Evolutionary conservation across 306 rosid species (phyloP).

Genomic region (Pachyrhizus erosus): DNA sequence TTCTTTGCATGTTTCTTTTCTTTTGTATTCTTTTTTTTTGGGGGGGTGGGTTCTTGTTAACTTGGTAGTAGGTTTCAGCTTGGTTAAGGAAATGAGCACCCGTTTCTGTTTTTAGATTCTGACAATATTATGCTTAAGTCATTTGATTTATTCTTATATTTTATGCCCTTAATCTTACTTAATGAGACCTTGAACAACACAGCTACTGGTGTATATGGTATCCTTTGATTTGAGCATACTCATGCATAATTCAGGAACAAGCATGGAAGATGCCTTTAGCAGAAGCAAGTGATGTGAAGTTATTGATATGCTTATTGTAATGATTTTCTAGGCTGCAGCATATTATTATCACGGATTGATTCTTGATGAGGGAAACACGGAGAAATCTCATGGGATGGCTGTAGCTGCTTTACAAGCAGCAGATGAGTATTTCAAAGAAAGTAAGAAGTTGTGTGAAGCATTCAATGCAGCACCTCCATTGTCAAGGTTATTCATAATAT

Average conservation of each 20-base stretch:
- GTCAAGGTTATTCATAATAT: conserved; percentile 66
- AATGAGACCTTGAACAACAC: background rate
- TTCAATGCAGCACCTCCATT: conserved; percentile 79
- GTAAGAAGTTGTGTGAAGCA: conserved; percentile 82
- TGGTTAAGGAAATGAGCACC: conserved; percentile 5
- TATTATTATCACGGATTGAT: conserved; percentile 96
- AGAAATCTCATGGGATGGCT: conserved; percentile 96
- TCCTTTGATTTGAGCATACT: conserved; percentile 27
- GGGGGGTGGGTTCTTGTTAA: background rate
- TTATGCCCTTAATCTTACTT: conserved; percentile 9
- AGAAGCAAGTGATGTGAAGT: conserved; percentile 7
- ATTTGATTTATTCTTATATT: conserved; percentile 11
- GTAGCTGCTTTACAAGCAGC: conserved; percentile 98
- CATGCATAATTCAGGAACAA: conserved; percentile 1
- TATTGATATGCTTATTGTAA: conserved; percentile 33
- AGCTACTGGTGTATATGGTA: conserved; percentile 2
- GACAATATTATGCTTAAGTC: conserved; percentile 7
- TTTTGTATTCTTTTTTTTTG: background rate
- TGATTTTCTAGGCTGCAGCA: conserved; percentile 84
- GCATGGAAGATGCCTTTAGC: conserved; percentile 5
- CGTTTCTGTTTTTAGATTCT: too few relatives aligned
- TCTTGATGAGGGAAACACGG: conserved; percentile 99
- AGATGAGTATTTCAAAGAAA: conserved; percentile 96
- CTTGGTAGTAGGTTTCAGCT: background rate
- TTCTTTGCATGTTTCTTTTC: background rate